Conservation (phyloP, 495 filamentous ascomycete species). For the Penicillium cosmopolitanum region DNA sequence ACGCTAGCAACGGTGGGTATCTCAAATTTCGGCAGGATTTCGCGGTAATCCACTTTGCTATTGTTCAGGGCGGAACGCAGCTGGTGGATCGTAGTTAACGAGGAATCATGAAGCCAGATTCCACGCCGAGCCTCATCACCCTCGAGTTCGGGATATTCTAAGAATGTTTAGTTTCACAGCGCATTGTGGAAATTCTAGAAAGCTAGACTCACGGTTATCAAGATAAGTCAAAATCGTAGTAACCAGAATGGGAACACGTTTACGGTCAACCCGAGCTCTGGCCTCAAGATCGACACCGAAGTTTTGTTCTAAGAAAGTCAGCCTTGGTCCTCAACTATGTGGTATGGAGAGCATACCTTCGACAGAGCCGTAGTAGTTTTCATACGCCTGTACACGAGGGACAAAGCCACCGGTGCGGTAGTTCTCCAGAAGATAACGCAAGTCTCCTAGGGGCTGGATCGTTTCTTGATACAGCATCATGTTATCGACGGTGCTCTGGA, state of each 20-base stretch:
- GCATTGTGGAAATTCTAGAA: background rate
- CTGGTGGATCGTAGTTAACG: constrained; percentile 81
- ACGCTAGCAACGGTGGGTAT: constrained; percentile 91
- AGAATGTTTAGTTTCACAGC: constrained; percentile 14
- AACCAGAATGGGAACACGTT: constrained; percentile 90
- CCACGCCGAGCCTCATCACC: constrained; percentile 90
- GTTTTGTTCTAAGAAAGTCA: constrained; percentile 73
- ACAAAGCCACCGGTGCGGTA: constrained; percentile 93
- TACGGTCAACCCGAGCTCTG: constrained; percentile 87
- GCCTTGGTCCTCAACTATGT: background rate
- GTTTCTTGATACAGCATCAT: constrained; percentile 99
- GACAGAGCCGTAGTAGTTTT: constrained; percentile 98
- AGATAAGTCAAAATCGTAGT: constrained; percentile 92
- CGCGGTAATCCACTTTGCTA: constrained; percentile 77
- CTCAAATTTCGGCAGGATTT: constrained; percentile 82
- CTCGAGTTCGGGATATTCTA: constrained; percentile 94
- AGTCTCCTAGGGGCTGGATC: constrained; percentile 86
- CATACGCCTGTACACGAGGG: constrained; percentile 90
- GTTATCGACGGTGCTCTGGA: constrained; percentile 93
- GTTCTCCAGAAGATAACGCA: constrained; percentile 95
- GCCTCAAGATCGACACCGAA: constrained; percentile 98
- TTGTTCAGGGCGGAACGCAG: constrained; percentile 83
- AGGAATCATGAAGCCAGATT: constrained; percentile 94
- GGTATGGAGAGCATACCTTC: constrained; percentile 58
- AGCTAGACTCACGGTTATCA: constrained; percentile 68